Conservation (phyloP, 1,139 yeast genomes). For the Casaregolazyma lundiana region DNA sequence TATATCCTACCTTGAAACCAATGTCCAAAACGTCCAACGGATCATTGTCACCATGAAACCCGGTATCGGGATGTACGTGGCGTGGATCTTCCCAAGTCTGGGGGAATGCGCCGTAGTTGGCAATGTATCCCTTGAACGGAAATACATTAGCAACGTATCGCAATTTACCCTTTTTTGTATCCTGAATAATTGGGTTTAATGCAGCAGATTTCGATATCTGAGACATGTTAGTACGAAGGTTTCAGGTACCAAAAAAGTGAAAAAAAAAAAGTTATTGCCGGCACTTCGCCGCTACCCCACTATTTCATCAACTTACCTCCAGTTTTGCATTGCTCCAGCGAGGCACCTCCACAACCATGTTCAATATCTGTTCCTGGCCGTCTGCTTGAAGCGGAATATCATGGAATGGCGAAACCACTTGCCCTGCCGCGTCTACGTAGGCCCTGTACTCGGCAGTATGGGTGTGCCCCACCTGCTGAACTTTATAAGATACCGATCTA, state of each 20-base stretch:
- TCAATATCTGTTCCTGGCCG: conserved; percentile 45
- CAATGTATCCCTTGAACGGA: conserved; percentile 89
- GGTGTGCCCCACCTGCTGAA: conserved; percentile 75
- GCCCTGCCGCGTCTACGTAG: conserved; percentile 38
- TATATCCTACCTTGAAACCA: conserved; percentile 63
- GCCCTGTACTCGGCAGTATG: conserved; percentile 79
- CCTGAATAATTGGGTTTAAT: conserved; percentile 83
- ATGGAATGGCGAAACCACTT: conserved; percentile 74
- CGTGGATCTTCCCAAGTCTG: conserved; percentile 95
- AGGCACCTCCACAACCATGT: conserved; percentile 87
- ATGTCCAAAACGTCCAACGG: conserved; percentile 90
- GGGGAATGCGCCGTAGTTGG: conserved; percentile 91
- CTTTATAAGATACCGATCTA: conserved; percentile 14
- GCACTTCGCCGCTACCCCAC: neutral
- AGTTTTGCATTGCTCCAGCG: conserved; percentile 89
- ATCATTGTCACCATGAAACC: conserved; percentile 71
- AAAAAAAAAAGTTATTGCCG: neutral
- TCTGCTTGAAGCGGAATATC: conserved; percentile 79
- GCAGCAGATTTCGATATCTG: conserved; percentile 57
- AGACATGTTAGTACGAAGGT: neutral
- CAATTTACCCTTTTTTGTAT: conserved; percentile 75
- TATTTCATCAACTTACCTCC: conserved; percentile 36
- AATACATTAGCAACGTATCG: conserved; percentile 82
- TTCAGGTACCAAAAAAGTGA: neutral
- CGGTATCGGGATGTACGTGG: conserved; percentile 58